These are phyloP conservation scores for Austropuccinia psidii DNA, from an alignment of 1,284 basidiomycete species.

Conservation along the genomic window DNA sequence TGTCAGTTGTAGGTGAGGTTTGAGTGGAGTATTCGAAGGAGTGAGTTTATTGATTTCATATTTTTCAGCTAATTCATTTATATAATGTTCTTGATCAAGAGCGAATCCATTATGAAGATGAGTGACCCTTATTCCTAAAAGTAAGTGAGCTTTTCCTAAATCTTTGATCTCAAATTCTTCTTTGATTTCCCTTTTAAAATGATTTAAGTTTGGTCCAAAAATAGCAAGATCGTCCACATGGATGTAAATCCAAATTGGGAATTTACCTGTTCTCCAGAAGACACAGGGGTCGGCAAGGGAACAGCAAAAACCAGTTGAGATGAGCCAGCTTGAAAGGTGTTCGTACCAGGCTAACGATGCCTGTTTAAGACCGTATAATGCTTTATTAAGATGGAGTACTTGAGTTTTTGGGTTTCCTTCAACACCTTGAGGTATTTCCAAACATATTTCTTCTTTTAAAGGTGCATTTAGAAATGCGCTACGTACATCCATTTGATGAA, in stretches of 20 bases:
- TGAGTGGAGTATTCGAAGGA: too few species aligned
- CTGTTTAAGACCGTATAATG: not conserved
- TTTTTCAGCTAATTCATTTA: too few species aligned
- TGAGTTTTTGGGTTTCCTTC: not conserved
- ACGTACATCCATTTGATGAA: not conserved
- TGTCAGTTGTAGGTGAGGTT: too few species aligned
- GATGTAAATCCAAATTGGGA: not conserved
- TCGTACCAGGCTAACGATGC: not conserved
- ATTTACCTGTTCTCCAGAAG: not conserved
- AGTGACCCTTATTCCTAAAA: too few species aligned
- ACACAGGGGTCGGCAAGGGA: not conserved
- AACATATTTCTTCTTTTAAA: not conserved
- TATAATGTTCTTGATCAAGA: too few species aligned
- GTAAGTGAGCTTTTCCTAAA: too few species aligned
- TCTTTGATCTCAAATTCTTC: too few species aligned
- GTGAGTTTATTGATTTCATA: too few species aligned
- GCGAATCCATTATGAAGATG: too few species aligned
- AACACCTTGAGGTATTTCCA: not conserved
- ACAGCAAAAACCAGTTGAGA: not conserved
- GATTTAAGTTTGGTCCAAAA: too few species aligned
- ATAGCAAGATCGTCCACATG: slow-evolving; percentile 1
- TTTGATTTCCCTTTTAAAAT: too few species aligned
- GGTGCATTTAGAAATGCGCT: not conserved
- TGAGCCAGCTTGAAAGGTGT: not conserved
- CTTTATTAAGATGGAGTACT: not conserved